A percentile compares a stretch with the other conserved stretches of the same genome.
These are phyloP conservation scores for Lichtheimia ornata DNA, from an alignment of 371 early-diverging fungal genomes.

Conservation along the genomic window DNA sequence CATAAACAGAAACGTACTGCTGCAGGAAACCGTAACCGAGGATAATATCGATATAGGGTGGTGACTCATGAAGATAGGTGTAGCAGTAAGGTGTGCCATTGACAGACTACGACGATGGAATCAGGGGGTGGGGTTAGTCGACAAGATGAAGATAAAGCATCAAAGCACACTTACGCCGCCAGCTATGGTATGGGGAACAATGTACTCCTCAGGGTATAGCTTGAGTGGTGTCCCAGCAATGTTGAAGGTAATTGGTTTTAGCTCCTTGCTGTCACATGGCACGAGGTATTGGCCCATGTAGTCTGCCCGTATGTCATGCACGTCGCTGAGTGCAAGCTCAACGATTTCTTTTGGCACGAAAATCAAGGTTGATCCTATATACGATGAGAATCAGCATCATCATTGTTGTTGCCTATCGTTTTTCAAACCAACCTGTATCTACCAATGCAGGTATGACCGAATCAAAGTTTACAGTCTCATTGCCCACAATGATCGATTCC, in stretches of 20 bases:
- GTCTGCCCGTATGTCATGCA: slow-evolving; percentile 21
- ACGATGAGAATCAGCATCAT: background rate
- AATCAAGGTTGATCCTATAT: slow-evolving; percentile 36
- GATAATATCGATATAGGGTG: slow-evolving; percentile 37
- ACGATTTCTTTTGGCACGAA: slow-evolving; percentile 31
- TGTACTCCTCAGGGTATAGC: slow-evolving; percentile 32
- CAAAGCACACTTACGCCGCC: slow-evolving; percentile 27
- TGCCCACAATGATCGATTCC: slow-evolving; percentile 26
- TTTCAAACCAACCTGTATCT: slow-evolving; percentile 35
- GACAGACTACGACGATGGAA: no score
- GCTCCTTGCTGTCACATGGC: slow-evolving; percentile 26
- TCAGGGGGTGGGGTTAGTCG: no score
- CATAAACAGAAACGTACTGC: slow-evolving; percentile 43
- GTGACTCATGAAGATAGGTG: slow-evolving; percentile 42
- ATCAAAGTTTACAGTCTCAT: slow-evolving; percentile 8
- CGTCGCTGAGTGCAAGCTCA: slow-evolving; percentile 14
- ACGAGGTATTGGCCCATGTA: slow-evolving; percentile 32
- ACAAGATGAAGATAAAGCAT: background rate
- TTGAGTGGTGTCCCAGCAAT: slow-evolving; percentile 23
- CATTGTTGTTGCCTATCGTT: background rate
- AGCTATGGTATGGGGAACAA: slow-evolving; percentile 17
- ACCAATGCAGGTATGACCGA: slow-evolving; percentile 25
- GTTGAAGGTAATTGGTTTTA: slow-evolving; percentile 27
- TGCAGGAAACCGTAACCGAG: slow-evolving; percentile 51
- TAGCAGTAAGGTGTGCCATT: slow-evolving; percentile 20